A percentile compares a stretch with the other conserved stretches of the same genome.
phyloP scores from a whole-genome alignment of 331 rosid species.

The Malus hybrid region DNA sequence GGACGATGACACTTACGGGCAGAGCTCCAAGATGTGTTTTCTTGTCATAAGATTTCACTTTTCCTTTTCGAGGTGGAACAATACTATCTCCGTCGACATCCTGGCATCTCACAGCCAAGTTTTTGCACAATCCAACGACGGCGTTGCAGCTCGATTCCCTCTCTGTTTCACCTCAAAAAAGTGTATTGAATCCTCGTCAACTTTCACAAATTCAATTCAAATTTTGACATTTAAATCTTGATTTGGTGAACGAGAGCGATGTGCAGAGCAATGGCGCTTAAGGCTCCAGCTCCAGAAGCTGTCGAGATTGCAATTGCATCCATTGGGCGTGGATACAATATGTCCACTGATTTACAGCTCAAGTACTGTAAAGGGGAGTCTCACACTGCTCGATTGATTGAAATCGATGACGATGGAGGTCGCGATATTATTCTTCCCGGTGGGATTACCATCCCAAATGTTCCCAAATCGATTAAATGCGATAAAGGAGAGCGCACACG shows the following conservation, averaged over 20 bases:
- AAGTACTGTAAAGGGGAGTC: constrained; percentile 78
- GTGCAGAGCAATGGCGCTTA: constrained; percentile 77
- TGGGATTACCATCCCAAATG: constrained; percentile 55
- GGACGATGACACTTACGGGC: no score
- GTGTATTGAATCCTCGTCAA: background rate
- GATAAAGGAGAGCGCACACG: constrained; percentile 95
- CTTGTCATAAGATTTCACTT: no score
- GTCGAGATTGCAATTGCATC: constrained; percentile 84
- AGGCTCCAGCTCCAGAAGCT: constrained; percentile 49
- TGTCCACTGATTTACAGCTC: constrained; percentile 66
- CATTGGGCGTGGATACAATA: constrained; percentile 86
- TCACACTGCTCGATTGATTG: constrained; percentile 53
- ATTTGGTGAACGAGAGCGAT: constrained; percentile 37
- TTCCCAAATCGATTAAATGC: constrained; percentile 30
- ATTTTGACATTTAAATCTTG: constrained; percentile 13
- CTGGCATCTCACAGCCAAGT: no score
- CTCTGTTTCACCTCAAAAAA: background rate
- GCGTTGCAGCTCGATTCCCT: no score
- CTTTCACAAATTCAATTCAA: no score
- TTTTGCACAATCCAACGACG: no score
- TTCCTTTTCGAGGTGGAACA: no score
- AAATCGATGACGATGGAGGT: constrained; percentile 56
- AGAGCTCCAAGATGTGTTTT: no score
- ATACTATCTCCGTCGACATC: no score
- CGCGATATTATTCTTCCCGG: constrained; percentile 73